Base-by-base conservation (phyloP, 306 rosid species). In the Prunus mira region DNA sequence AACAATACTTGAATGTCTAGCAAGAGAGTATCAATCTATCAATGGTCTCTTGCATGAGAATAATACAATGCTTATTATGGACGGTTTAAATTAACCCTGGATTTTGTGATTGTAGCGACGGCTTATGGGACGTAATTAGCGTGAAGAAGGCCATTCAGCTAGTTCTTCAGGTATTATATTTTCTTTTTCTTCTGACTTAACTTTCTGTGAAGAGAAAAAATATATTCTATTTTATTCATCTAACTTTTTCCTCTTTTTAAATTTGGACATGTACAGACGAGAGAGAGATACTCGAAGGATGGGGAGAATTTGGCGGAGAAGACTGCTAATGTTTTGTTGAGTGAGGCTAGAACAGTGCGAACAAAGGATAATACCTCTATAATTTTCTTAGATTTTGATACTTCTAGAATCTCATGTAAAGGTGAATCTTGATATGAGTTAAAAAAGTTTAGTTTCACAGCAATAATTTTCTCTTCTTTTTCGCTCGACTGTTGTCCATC, bases 331-430 rank as follows among this genome's bases (percentile, higher is more conserved):
- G 81, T 79, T 80, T 86, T 96, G 86, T 78, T 96, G 93, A 84
- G 74, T 76, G 99, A 96, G 81, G 99, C 99, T 86, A 92, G 86
- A 87, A 83, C 96, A 71, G 86, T 82, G 88, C 88, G 92, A 88
- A 96, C 99, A 81, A 96, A 91, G 92, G 99, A 96, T 85, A 96
- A 96, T 69, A 96, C 99, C 50, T 87, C 96, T 78, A 84, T 96
- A 83, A 79, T 96, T 87, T 92, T 85, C 89, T 84, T 96, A 89
- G 99, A 96, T 83, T 96, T 96, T 83, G 97, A 91, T 71, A 72
- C 77, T 77, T 80, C 76, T 11, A 85, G 85, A 72, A 76, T 73
- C 81, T 75, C 91, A 15, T 96, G 98, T 96, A 92, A 88, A 96
- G 91, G 80, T 82, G 90, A 86, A 80, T 82, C 91, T 74, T 91